Percentiles rank a stretch among this genome's conserved stretches.
Evolutionary conservation across 441 rosid species (phyloP).

Genomic region (Jatropha podagrica): DNA sequence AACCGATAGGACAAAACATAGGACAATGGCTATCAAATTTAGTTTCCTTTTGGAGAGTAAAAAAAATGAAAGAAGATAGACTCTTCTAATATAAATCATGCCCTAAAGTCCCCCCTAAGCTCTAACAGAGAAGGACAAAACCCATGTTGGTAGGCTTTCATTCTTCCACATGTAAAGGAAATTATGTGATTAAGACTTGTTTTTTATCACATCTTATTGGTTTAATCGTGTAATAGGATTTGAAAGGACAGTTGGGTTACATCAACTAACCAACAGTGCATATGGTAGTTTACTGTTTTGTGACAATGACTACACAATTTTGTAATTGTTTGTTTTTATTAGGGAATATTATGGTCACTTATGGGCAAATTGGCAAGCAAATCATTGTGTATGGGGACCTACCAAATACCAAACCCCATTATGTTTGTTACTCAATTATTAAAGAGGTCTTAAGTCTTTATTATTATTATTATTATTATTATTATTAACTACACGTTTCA

Average conservation of each 20-base stretch:
- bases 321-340: neutral
- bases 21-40: no score
- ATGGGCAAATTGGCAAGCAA: neutral
- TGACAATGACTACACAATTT: slow-evolving; percentile 8
- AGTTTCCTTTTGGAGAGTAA: no score
- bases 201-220: neutral
- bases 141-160: neutral
- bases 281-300: neutral
- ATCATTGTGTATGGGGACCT: neutral
- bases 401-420: neutral
- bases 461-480: no score
- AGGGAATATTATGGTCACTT: no score
- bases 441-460: neutral
- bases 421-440: slow-evolving; percentile 1
- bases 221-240: neutral
- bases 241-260: neutral
- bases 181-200: slow-evolving; percentile 1
- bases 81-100: neutral
- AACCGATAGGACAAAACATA: no score
- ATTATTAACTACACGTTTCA: no score
- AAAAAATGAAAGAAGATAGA: no score
- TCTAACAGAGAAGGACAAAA: slow-evolving; percentile 1
- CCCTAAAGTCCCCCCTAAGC: neutral
- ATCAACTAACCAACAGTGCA: slow-evolving; percentile 13
- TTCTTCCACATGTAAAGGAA: slow-evolving; percentile 13